A percentile compares a stretch with the other conserved stretches of the same genome.
Conservation (phyloP, 2,329 filamentous ascomycete species). For the Chrysoporthe deuterocubensis region DNA sequence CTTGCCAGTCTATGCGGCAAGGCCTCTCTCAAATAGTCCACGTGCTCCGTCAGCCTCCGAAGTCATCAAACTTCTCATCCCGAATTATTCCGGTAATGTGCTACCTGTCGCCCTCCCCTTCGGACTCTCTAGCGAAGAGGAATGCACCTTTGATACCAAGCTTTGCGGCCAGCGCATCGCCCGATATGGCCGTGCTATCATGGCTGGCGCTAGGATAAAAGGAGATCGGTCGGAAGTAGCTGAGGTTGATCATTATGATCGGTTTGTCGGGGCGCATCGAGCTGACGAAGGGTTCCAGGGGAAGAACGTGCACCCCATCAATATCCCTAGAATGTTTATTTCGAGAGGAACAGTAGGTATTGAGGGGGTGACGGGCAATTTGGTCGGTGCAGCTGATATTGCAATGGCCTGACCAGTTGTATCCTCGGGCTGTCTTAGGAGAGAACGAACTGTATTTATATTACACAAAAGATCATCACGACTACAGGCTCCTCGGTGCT, state of each 20-base stretch:
- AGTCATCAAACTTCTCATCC: conserved; percentile 4
- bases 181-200: background rate
- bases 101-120: background rate
- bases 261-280: background rate
- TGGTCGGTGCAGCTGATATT: too few species aligned
- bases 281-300: background rate
- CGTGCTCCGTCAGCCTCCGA: background rate
- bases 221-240: background rate
- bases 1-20: background rate
- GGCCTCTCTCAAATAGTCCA: background rate
- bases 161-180: background rate
- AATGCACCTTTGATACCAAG: conserved; percentile 1
- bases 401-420: background rate
- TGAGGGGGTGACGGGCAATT: too few species aligned
- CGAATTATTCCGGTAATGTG: background rate
- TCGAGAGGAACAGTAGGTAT: too few species aligned
- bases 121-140: background rate
- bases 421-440: background rate
- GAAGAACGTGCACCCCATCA: background rate
- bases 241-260: conserved; percentile 1
- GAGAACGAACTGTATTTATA: background rate
- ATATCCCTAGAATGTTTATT: background rate
- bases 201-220: background rate
- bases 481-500: background rate
- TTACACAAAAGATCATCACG: too few species aligned